A percentile compares a stretch with the other conserved stretches of the same genome.
Conservation (phyloP, 2,329 filamentous ascomycete genomes). For the Penicillium sp. region DNA sequence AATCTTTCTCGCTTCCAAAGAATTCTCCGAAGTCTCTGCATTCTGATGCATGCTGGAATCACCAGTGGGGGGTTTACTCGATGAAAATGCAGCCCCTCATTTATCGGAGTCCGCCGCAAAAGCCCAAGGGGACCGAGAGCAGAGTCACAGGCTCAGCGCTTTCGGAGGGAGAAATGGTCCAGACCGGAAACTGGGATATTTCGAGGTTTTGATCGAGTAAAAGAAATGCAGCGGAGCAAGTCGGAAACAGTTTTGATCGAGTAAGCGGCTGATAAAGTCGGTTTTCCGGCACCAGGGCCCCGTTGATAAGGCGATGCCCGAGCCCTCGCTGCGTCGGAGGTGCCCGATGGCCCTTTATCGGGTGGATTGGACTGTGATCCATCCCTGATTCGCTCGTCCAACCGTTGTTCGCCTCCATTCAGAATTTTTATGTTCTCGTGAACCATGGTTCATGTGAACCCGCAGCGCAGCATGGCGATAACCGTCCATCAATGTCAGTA, state of each 20-base stretch:
- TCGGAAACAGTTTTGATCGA: conserved; percentile 28
- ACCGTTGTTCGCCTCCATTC: neutral
- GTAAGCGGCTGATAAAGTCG: conserved; percentile 24
- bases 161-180: conserved; percentile 1
- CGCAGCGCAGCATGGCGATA: neutral
- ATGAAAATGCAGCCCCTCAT: conserved; percentile 11
- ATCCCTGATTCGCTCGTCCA: neutral
- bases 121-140: neutral
- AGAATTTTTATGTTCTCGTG: conserved; percentile 1
- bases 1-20: neutral
- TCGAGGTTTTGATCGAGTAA: conserved; percentile 22
- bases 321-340: conserved; percentile 26
- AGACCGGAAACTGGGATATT: neutral
- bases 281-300: neutral
- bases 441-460: neutral
- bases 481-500: neutral
- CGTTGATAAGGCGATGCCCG: conserved; percentile 14
- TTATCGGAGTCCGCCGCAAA: conserved; percentile 14
- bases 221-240: conserved; percentile 2
- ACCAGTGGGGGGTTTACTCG: conserved; percentile 9
- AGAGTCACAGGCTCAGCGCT: neutral
- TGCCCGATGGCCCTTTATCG: conserved; percentile 23
- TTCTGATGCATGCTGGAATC: neutral
- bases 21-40: neutral
- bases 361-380: neutral